A percentile compares a stretch with the other conserved stretches of the same genome.
phyloP scores from a whole-genome alignment of 441 rosid species.

The Hura crepitans region DNA sequence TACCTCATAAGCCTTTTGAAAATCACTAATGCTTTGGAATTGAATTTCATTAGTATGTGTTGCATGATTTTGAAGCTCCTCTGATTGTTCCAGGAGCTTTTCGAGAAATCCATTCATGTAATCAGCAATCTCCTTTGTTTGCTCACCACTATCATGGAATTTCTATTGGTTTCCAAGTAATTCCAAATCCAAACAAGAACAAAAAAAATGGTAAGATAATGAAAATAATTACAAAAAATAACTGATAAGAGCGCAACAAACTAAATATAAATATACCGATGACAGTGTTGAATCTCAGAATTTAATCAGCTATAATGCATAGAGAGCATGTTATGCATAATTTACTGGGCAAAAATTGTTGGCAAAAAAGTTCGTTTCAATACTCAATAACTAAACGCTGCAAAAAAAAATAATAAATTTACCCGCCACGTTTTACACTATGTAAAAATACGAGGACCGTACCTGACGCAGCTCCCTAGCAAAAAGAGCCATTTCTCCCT shows the following conservation, averaged over 20 bases:
- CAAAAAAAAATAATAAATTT: neutral
- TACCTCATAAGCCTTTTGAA: conserved; percentile 87
- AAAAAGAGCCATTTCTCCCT: conserved; percentile 74
- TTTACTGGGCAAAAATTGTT: neutral
- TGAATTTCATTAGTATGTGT: conserved; percentile 57
- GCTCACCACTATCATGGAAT: conserved; percentile 57
- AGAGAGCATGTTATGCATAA: neutral
- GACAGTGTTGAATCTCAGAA: neutral
- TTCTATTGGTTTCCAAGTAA: conserved; percentile 41
- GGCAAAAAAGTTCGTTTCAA: neutral
- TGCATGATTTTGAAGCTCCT: conserved; percentile 56
- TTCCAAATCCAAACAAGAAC: too few relatives aligned
- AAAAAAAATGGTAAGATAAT: neutral
- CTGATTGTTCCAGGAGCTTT: conserved; percentile 60
- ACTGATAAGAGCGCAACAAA: neutral
- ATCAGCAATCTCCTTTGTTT: conserved; percentile 60
- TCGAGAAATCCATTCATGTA: conserved; percentile 57
- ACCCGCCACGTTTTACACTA: neutral
- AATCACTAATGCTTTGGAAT: conserved; percentile 65
- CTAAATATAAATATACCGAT: neutral
- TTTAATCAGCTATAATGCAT: neutral
- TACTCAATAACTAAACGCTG: neutral
- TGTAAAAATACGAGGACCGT: neutral
- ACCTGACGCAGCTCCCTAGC: conserved; percentile 86
- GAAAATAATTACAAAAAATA: neutral